Conservation (phyloP, 2,329 filamentous ascomycete genomes). For the Kalmusia sp. region DNA sequence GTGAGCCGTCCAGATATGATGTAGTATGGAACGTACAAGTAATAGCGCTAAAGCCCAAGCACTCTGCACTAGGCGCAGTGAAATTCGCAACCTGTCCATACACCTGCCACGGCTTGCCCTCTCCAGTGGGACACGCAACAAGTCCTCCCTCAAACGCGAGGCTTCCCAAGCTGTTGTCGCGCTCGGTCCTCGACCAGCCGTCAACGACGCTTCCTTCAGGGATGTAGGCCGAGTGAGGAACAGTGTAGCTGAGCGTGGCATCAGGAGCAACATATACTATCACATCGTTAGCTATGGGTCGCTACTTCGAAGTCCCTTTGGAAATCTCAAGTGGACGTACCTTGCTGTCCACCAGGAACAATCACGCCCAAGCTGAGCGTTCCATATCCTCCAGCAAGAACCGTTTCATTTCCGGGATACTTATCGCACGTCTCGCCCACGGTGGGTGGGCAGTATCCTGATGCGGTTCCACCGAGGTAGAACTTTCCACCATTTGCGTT, state of each 20-base stretch:
- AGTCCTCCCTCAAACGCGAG: constrained; percentile 40
- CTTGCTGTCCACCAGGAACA: constrained; percentile 69
- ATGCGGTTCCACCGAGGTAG: constrained; percentile 56
- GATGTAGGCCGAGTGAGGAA: constrained; percentile 60
- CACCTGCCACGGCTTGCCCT: constrained; percentile 39
- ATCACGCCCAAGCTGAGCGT: constrained; percentile 52
- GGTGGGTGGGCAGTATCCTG: constrained; percentile 58
- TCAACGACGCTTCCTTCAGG: constrained; percentile 59
- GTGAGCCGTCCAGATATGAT: background rate
- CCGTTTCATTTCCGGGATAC: constrained; percentile 53
- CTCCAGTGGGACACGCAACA: constrained; percentile 40
- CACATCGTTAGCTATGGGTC: constrained; percentile 6
- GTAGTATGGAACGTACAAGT: constrained; percentile 31
- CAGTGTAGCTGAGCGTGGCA: constrained; percentile 64
- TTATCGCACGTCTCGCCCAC: constrained; percentile 51
- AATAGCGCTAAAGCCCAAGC: constrained; percentile 45
- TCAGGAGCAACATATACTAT: constrained; percentile 61
- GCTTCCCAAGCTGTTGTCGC: constrained; percentile 28
- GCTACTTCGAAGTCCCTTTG: no score
- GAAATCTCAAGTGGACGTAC: no score
- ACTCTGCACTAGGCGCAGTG: constrained; percentile 26
- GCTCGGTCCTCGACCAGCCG: constrained; percentile 54
- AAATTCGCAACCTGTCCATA: constrained; percentile 34
- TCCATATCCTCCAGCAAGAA: constrained; percentile 48
- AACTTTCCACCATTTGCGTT: constrained; percentile 58